phyloP scores from a whole-genome alignment of 2,329 filamentous ascomycete genomes.

The Ampelomyces quisqualis region DNA sequence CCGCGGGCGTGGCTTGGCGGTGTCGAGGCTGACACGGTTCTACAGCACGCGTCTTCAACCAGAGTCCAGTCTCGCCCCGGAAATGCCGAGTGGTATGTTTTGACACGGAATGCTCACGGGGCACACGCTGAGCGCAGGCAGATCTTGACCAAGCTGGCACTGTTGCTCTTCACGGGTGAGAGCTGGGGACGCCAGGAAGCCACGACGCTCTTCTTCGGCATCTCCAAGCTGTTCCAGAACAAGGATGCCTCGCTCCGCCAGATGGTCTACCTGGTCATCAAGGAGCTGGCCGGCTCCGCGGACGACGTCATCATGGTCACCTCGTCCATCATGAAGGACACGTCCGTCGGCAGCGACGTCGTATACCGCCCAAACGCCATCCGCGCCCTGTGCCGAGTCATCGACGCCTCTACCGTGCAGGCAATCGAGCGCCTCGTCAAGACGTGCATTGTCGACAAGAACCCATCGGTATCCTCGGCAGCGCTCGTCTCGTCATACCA shows the following conservation, averaged over 20 bases:
- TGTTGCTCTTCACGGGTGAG: slow-evolving; percentile 95
- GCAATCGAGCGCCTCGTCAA: slow-evolving; percentile 98
- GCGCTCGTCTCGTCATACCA: slow-evolving; percentile 97
- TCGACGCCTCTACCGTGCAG: slow-evolving; percentile 91
- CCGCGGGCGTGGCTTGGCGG: slow-evolving; percentile 8
- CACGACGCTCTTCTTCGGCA: slow-evolving; percentile 96
- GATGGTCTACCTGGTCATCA: slow-evolving; percentile 98
- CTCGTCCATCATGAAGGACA: slow-evolving; percentile 99
- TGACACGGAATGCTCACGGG: not conserved
- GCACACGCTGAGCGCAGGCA: slow-evolving; percentile 9
- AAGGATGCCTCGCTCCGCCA: slow-evolving; percentile 97
- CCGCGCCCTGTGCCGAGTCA: slow-evolving; percentile 90
- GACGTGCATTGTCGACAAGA: slow-evolving; percentile 98
- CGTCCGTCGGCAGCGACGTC: slow-evolving; percentile 88
- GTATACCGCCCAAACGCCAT: slow-evolving; percentile 87
- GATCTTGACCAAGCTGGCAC: slow-evolving; percentile 86
- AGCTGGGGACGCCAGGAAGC: slow-evolving; percentile 97
- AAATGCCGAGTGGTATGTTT: slow-evolving; percentile 83
- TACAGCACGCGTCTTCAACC: slow-evolving; percentile 94
- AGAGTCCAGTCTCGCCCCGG: slow-evolving; percentile 91
- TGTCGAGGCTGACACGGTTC: slow-evolving; percentile 25
- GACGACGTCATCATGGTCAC: slow-evolving; percentile 99
- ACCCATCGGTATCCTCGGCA: slow-evolving; percentile 92
- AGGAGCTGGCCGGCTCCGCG: slow-evolving; percentile 91
- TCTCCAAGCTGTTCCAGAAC: slow-evolving; percentile 97